These are phyloP conservation scores for Apiotrichum sp. DNA, from an alignment of 1,284 basidiomycete species.

Conservation along the genomic window DNA sequence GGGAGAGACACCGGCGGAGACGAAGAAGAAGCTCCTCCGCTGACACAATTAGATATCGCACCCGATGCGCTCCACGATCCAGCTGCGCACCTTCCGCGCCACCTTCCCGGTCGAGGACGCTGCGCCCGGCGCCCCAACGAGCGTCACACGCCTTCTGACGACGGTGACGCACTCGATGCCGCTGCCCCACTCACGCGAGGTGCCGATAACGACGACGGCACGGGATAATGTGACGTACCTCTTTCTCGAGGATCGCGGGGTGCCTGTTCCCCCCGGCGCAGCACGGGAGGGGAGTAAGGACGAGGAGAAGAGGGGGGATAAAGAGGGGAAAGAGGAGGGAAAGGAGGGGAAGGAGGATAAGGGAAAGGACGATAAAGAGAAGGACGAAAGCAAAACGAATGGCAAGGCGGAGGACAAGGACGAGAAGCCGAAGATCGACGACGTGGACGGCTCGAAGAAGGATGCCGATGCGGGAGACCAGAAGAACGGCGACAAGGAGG, in stretches of 20 bases:
- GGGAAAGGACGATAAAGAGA: background rate
- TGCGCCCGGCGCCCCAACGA: constrained; percentile 3
- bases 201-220: constrained; percentile 12
- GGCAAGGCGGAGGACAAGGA: background rate
- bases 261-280: background rate
- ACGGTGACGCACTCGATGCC: constrained; percentile 27
- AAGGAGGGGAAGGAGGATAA: background rate
- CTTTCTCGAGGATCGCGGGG: constrained; percentile 34
- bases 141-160: constrained; percentile 24
- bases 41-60: constrained; percentile 24
- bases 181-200: constrained; percentile 14
- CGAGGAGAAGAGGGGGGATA: background rate
- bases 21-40: too few relatives aligned
- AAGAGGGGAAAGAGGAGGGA: background rate
- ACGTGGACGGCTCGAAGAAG: constrained; percentile 12
- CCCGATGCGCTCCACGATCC: constrained; percentile 27
- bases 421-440: constrained; percentile 11
- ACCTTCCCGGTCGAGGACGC: constrained; percentile 15
- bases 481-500: background rate
- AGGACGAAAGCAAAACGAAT: background rate
- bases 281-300: too few relatives aligned
- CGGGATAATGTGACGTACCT: constrained; percentile 34
- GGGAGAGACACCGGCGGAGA: too few relatives aligned
- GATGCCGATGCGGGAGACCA: background rate
- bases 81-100: constrained; percentile 36